phyloP scores from a whole-genome alignment of 306 rosid genomes.

The Gynostemma pentaphyllum region DNA sequence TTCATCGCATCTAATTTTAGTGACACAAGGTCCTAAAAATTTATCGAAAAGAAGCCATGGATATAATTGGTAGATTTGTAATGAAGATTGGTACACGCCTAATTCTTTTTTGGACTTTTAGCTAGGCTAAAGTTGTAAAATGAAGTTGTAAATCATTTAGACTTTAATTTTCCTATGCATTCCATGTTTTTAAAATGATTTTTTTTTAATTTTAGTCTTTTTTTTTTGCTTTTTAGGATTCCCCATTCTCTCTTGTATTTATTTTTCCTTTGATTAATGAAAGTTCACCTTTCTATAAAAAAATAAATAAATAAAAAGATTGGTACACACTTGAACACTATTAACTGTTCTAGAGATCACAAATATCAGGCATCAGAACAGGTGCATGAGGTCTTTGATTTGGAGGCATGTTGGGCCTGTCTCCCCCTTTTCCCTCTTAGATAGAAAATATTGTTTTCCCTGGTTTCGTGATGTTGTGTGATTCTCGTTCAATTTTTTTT shows the following conservation, averaged over 20 bases:
- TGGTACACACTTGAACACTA: neutral
- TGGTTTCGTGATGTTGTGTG: neutral
- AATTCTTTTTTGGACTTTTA: too few species aligned
- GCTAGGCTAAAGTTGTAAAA: too few species aligned
- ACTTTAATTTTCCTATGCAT: too few species aligned
- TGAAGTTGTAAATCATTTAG: too few species aligned
- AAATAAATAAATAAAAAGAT: too few species aligned
- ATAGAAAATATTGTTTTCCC: neutral
- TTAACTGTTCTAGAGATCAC: neutral
- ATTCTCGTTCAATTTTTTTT: neutral
- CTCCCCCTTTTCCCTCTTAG: neutral
- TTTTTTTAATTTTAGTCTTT: too few species aligned
- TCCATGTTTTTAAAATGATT: too few species aligned
- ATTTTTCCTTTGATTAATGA: too few species aligned
- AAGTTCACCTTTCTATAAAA: too few species aligned
- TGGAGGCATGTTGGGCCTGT: neutral
- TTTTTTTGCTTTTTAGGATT: too few species aligned
- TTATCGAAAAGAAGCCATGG: neutral
- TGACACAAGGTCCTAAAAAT: neutral
- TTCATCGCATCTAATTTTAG: neutral
- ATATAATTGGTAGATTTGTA: neutral
- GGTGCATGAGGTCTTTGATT: neutral
- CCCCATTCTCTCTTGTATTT: too few species aligned
- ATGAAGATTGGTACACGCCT: neutral
- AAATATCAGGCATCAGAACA: neutral